Evolutionary conservation across 2,329 filamentous ascomycete species (phyloP).

Genomic region (Penicillium sp.): DNA sequence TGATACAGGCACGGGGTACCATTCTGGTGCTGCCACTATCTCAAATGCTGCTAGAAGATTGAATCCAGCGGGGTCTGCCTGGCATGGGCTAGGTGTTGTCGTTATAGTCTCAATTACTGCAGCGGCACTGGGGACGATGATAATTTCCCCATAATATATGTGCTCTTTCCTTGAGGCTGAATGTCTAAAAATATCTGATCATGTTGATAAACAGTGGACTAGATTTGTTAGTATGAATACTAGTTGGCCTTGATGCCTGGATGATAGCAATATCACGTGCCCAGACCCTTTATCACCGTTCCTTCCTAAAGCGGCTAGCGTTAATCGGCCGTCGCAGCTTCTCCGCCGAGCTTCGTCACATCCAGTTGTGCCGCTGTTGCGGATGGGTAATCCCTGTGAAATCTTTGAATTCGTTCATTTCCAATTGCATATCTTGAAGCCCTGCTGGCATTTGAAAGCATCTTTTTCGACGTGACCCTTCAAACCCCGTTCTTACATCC

Average conservation of each 20-base stretch:
- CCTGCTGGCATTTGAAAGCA: background rate
- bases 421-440: background rate
- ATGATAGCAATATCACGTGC: background rate
- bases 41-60: background rate
- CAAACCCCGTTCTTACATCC: background rate
- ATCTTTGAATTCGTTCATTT: background rate
- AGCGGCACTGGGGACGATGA: background rate
- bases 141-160: background rate
- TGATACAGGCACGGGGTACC: background rate
- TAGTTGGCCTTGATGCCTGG: background rate
- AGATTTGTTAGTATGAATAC: background rate
- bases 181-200: background rate
- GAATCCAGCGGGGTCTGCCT: background rate
- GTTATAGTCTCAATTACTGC: background rate
- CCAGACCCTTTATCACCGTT: background rate
- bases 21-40: background rate
- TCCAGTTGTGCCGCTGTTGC: slow-evolving; percentile 9
- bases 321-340: slow-evolving; percentile 24
- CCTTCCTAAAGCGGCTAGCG: slow-evolving; percentile 21
- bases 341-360: slow-evolving; percentile 27
- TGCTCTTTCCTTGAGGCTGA: background rate
- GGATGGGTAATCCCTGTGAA: slow-evolving; percentile 7
- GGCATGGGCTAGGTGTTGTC: background rate
- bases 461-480: no score
- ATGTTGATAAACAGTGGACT: background rate